Evolutionary conservation across 495 filamentous ascomycete genomes (phyloP).

Genomic region (Amniculicola lignicola): DNA sequence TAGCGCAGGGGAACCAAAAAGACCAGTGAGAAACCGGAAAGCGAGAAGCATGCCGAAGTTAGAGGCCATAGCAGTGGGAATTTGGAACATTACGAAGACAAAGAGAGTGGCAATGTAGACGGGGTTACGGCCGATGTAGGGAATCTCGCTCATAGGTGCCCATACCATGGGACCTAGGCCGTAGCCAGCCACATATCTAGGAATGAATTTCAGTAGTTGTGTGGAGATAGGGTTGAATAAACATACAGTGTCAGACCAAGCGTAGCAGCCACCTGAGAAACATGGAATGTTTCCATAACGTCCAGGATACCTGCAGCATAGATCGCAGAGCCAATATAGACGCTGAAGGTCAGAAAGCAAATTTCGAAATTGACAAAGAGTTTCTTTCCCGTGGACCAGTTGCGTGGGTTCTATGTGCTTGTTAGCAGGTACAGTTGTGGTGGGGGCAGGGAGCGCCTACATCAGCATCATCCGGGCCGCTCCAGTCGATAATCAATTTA

Average conservation of each 20-base stretch:
- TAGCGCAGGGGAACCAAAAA: slow-evolving; percentile 52
- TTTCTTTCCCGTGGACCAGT: slow-evolving; percentile 46
- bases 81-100: slow-evolving; percentile 53
- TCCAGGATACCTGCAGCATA: slow-evolving; percentile 42
- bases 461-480: slow-evolving; percentile 36
- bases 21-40: slow-evolving; percentile 55
- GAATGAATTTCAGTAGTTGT: slow-evolving; percentile 22
- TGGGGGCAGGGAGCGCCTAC: background rate
- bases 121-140: slow-evolving; percentile 50
- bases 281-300: slow-evolving; percentile 47
- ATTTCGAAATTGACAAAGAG: slow-evolving; percentile 47
- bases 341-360: slow-evolving; percentile 47
- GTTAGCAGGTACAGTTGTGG: background rate
- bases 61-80: slow-evolving; percentile 46
- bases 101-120: slow-evolving; percentile 49
- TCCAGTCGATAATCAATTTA: slow-evolving; percentile 37
- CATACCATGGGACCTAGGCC: slow-evolving; percentile 41
- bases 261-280: slow-evolving; percentile 47
- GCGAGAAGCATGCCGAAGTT: slow-evolving; percentile 54
- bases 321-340: slow-evolving; percentile 51
- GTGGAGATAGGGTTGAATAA: slow-evolving; percentile 46
- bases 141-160: slow-evolving; percentile 52
- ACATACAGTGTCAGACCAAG: slow-evolving; percentile 55
- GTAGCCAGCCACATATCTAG: slow-evolving; percentile 17
- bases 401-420: slow-evolving; percentile 40